Base-by-base conservation (phyloP, 192 early-diverging fungal species). In the Coemansia sp. region DNA sequence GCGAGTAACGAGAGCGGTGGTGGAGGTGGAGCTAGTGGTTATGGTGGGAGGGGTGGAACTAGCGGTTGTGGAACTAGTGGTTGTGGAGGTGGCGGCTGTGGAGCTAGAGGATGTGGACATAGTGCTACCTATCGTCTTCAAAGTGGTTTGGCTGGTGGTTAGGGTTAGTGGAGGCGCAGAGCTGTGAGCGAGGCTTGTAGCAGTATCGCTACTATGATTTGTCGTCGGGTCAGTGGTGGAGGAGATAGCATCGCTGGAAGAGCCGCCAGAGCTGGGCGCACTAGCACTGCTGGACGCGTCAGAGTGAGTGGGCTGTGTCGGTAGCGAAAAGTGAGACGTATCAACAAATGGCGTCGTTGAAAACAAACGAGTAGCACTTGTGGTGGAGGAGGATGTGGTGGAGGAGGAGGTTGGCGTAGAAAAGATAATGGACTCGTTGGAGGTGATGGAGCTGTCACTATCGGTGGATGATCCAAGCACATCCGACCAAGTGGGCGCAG, bases 81-180 rank as follows among this genome's bases (percentile, higher is more conserved):
- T n/a, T n/a, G n/a, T n/a, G n/a, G n/a, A n/a, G n/a, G n/a, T n/a
- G n/a, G n/a, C n/a, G n/a, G n/a, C n/a, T n/a, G n/a, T 3, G 7
- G 35, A 37, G 31, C 31, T 41, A 31, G 56, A 6, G 3, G 10
- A 6, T 6, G 56, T 58, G 31, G 19, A 32, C 19, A 58, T 19
- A 58, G 56, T 11, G 36, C 32, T 58, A 35, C 56, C 56, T 58
- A 38, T 38, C 20, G 51, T 54, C 56, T 38, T 32, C 3, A 38
- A 38, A 38, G 51, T 54, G 51, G 5, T 54, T 31, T 54, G 51
- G 51, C 22, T 54, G 27, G n/a, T 31, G 51, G 51, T n/a, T 7
- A 27, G 31, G 51, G 51, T 54, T 54, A 54, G 51, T 54, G 51
- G 15, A 7, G 15, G 25, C 15, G 51, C 29, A 54, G 51, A 54